Evolutionary conservation across 805 yeast species (phyloP).

Genomic region (Geotrichum ghanense): DNA sequence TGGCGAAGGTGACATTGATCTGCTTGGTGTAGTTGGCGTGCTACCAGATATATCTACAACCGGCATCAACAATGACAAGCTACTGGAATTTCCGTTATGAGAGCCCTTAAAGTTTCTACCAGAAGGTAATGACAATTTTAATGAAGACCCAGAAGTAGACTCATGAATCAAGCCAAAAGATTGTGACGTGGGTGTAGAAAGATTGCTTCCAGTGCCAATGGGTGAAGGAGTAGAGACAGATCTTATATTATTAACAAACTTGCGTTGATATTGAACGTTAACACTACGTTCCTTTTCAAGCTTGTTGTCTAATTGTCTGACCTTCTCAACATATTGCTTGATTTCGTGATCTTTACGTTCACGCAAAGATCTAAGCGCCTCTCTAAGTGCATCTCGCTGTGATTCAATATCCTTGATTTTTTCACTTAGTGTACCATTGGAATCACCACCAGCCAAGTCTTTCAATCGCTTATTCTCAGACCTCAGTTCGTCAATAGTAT

Average conservation of each 20-base stretch:
- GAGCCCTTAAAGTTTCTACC: constrained; percentile 3
- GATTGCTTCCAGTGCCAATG: constrained; percentile 1
- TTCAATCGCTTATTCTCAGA: constrained; percentile 18
- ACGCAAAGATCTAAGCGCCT: constrained; percentile 29
- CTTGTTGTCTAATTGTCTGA: constrained; percentile 20
- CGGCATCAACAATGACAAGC: too few species aligned
- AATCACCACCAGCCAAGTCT: background rate
- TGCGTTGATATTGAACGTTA: constrained; percentile 16
- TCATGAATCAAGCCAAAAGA: background rate
- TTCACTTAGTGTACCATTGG: constrained; percentile 24
- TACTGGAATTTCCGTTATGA: too few species aligned
- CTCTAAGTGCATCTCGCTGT: constrained; percentile 29
- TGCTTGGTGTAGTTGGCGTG: background rate
- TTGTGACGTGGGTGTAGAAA: too few species aligned
- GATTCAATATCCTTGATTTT: constrained; percentile 23
- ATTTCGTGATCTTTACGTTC: constrained; percentile 30
- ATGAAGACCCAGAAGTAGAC: background rate
- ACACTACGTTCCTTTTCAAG: constrained; percentile 18
- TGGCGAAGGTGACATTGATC: constrained; percentile 15
- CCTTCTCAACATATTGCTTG: constrained; percentile 18
- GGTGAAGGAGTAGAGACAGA: constrained; percentile 2
- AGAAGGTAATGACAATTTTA: constrained; percentile 4
- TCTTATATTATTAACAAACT: constrained; percentile 14
- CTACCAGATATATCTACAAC: background rate
- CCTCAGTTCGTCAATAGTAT: constrained; percentile 24